Evolutionary conservation across 2,329 filamentous ascomycete species (phyloP).

Genomic region (Fusarium xylarioides): DNA sequence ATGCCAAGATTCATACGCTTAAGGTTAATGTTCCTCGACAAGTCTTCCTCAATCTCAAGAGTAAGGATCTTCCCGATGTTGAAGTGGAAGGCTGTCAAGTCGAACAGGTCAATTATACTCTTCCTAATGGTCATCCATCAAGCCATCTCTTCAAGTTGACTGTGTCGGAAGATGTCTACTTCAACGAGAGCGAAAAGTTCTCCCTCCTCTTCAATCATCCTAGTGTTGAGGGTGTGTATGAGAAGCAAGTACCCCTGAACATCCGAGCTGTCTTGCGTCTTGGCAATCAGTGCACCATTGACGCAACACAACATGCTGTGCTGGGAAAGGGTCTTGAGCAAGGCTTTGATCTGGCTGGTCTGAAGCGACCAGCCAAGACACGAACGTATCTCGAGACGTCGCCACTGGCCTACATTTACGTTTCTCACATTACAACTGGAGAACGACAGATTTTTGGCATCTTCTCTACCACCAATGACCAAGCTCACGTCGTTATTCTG

Average conservation of each 20-base stretch:
- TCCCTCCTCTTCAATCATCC: constrained; percentile 86
- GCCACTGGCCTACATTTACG: constrained; percentile 83
- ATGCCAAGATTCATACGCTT: constrained; percentile 86
- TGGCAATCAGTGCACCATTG: constrained; percentile 91
- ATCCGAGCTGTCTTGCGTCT: constrained; percentile 88
- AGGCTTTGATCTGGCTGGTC: constrained; percentile 84
- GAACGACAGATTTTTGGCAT: constrained; percentile 93
- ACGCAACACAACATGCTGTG: constrained; percentile 88
- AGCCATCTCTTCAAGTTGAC: constrained; percentile 94
- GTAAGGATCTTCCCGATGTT: constrained; percentile 86
- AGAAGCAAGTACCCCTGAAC: constrained; percentile 88
- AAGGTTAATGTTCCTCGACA: constrained; percentile 90
- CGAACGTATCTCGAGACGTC: constrained; percentile 78
- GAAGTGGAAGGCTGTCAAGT: constrained; percentile 86
- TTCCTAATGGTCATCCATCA: constrained; percentile 95
- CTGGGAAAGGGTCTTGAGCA: constrained; percentile 92
- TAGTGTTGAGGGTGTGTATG: constrained; percentile 96
- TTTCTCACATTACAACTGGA: constrained; percentile 91
- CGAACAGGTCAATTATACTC: constrained; percentile 90
- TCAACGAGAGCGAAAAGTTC: constrained; percentile 85
- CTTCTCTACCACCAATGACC: constrained; percentile 82
- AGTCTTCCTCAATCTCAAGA: constrained; percentile 91
- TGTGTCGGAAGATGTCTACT: constrained; percentile 87
- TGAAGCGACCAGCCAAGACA: constrained; percentile 73
- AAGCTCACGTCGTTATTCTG: constrained; percentile 89